A percentile compares a stretch with the other conserved stretches of the same genome.
These are phyloP conservation scores for Kazachstania viticola DNA, from an alignment of 805 yeast genomes.

Conservation along the genomic window DNA sequence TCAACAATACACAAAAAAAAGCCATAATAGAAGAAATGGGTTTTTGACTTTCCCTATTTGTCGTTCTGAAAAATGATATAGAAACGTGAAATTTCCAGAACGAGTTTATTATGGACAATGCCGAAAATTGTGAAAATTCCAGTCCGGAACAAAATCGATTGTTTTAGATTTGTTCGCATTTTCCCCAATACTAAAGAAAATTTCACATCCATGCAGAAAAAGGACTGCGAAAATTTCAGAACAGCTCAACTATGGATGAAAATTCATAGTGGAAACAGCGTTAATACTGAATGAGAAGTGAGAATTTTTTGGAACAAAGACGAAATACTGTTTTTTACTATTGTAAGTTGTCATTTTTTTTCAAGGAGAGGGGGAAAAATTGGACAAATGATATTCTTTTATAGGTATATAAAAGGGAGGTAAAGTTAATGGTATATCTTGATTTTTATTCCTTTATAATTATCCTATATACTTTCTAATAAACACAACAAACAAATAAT, in stretches of 20 bases:
- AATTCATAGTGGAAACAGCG: neutral
- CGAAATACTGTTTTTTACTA: too few relatives aligned
- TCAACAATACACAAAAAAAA: too few relatives aligned
- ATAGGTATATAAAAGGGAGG: neutral
- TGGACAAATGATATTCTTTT: neutral
- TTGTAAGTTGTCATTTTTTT: too few relatives aligned
- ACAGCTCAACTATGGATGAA: neutral
- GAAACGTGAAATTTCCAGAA: constrained; percentile 6
- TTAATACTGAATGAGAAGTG: neutral
- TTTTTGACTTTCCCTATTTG: too few relatives aligned
- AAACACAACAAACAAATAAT: constrained; percentile 3
- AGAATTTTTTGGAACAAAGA: neutral
- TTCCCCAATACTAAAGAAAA: too few relatives aligned
- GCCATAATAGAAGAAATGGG: too few relatives aligned
- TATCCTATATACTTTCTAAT: neutral
- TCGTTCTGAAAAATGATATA: neutral
- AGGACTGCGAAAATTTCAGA: neutral
- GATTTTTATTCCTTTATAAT: neutral
- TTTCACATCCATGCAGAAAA: constrained; percentile 9
- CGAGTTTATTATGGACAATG: constrained; percentile 11
- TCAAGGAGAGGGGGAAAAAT: neutral
- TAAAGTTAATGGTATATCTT: too few relatives aligned
- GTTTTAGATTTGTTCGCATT: too few relatives aligned
- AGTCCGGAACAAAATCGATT: constrained; percentile 1
- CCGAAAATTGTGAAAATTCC: constrained; percentile 7